phyloP scores from a whole-genome alignment of 768 basidiomycete species.

The Hydnum rufescens region DNA sequence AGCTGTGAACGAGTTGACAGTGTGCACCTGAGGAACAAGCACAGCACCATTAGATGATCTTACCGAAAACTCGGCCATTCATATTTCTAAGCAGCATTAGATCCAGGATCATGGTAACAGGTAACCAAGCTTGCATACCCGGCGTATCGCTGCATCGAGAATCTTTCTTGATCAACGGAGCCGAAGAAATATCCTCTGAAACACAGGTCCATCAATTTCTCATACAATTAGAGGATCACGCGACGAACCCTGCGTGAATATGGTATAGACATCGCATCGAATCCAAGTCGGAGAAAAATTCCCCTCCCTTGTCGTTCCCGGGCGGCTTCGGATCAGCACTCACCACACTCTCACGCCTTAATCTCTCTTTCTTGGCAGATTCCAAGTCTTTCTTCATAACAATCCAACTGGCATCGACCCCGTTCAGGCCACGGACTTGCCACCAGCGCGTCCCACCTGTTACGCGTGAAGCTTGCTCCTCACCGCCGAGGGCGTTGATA shows the following conservation, averaged over 20 bases:
- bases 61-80: constrained; percentile 60
- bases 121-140: constrained; percentile 18
- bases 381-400: constrained; percentile 21
- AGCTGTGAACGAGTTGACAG: constrained; percentile 12
- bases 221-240: neutral
- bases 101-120: neutral
- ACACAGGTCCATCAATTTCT: neutral
- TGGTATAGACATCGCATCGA: constrained; percentile 21
- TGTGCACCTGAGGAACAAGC: constrained; percentile 32
- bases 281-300: constrained; percentile 19
- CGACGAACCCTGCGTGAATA: constrained; percentile 13
- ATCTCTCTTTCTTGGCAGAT: constrained; percentile 1
- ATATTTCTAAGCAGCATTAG: constrained; percentile 62
- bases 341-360: neutral
- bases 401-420: constrained; percentile 40
- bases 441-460: constrained; percentile 94
- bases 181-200: constrained; percentile 9
- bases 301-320: constrained; percentile 2
- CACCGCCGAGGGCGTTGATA: constrained; percentile 65
- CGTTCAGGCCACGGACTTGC: constrained; percentile 75
- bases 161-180: constrained; percentile 34
- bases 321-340: neutral
- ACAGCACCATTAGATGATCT: neutral
- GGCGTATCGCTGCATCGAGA: constrained; percentile 34
- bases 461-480: constrained; percentile 40